These are phyloP conservation scores for Annulohypoxylon moriforme DNA, from an alignment of 495 filamentous ascomycete species.

Conservation along the genomic window DNA sequence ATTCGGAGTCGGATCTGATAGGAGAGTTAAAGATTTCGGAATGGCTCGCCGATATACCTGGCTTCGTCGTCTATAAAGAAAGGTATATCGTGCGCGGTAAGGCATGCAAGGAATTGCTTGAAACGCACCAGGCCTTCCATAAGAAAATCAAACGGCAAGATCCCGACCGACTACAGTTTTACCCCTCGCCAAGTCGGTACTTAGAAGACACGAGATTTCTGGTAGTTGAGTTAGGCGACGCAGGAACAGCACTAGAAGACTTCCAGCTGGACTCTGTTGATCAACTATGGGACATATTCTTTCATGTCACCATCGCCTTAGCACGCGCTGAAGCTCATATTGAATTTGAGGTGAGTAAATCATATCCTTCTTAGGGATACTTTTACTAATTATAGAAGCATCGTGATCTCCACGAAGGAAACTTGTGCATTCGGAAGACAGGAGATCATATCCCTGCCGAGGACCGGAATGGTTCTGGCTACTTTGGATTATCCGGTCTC, in stretches of 20 bases:
- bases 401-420: constrained; percentile 88
- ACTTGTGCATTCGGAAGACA: constrained; percentile 75
- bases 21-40: constrained; percentile 80
- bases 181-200: constrained; percentile 71
- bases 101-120: constrained; percentile 69
- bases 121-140: constrained; percentile 73
- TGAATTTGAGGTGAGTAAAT: constrained; percentile 73
- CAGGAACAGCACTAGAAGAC: constrained; percentile 80
- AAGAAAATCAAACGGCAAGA: constrained; percentile 68
- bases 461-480: constrained; percentile 51
- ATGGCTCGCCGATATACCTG: constrained; percentile 79
- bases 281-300: constrained; percentile 86
- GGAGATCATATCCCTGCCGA: constrained; percentile 54
- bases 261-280: constrained; percentile 63
- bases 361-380: constrained; percentile 5
- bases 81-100: constrained; percentile 78
- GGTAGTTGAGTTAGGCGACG: constrained; percentile 88
- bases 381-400: constrained; percentile 62
- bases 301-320: constrained; percentile 80
- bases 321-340: constrained; percentile 78
- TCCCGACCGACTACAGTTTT: constrained; percentile 70
- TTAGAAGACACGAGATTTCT: constrained; percentile 77
- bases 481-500: constrained; percentile 74
- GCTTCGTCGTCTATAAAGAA: constrained; percentile 91
- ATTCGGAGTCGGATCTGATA: constrained; percentile 53